These are phyloP conservation scores for Vaucheria bursata DNA, from an alignment of 352 stramenopile species.

Conservation along the genomic window DNA sequence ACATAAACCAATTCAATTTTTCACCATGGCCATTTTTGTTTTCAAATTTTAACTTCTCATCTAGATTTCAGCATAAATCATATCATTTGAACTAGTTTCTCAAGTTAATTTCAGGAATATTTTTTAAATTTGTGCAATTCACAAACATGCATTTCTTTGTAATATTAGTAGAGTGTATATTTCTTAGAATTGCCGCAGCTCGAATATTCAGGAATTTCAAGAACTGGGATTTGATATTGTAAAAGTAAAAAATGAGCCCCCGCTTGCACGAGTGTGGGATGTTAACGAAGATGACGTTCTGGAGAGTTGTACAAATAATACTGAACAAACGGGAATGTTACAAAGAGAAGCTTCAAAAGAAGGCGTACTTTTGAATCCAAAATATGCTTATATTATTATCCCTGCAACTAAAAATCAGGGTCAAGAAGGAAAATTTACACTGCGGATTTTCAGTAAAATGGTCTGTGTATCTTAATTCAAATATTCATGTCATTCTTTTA, in stretches of 20 bases:
- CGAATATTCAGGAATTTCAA: constrained; percentile 64
- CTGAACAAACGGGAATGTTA: constrained; percentile 34
- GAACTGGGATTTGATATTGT: constrained; percentile 73
- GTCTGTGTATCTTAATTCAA: too few relatives aligned
- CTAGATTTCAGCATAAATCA: too few relatives aligned
- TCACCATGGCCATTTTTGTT: too few relatives aligned
- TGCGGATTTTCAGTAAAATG: constrained; percentile 67
- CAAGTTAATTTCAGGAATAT: not conserved
- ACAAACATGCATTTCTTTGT: not conserved
- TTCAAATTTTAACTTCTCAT: too few relatives aligned
- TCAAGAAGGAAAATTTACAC: constrained; percentile 76
- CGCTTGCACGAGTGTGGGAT: constrained; percentile 58
- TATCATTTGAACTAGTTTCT: too few relatives aligned
- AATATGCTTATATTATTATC: constrained; percentile 64
- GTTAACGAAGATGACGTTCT: constrained; percentile 58
- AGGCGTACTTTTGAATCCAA: constrained; percentile 62
- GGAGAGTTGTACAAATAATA: constrained; percentile 55
- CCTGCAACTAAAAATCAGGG: constrained; percentile 66
- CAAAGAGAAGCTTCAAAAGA: constrained; percentile 69
- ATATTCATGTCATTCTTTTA: too few relatives aligned
- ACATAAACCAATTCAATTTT: too few relatives aligned
- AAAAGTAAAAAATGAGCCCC: constrained; percentile 42
- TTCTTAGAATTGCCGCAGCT: constrained; percentile 60
- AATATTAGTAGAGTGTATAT: constrained; percentile 48
- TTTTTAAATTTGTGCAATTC: not conserved